These are phyloP conservation scores for Teratosphaeria gauchensis DNA, from an alignment of 2,329 filamentous ascomycete genomes.

Conservation along the genomic window DNA sequence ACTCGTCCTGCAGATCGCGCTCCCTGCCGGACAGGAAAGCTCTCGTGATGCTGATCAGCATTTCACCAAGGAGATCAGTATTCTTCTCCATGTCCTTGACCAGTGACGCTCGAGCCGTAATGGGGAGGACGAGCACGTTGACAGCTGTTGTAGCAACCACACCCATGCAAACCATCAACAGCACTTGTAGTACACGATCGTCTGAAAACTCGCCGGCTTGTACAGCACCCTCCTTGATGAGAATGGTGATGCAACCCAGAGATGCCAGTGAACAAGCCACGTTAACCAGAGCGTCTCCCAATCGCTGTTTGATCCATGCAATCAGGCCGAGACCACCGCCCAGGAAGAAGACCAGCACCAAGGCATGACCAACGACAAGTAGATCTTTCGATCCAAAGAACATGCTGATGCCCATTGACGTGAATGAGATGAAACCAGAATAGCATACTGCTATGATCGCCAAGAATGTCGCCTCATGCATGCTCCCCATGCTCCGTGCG, in stretches of 20 bases:
- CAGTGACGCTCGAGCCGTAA: slow-evolving; percentile 53
- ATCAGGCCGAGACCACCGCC: slow-evolving; percentile 76
- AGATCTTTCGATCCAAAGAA: slow-evolving; percentile 62
- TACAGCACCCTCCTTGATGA: slow-evolving; percentile 85
- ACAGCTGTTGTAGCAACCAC: slow-evolving; percentile 61
- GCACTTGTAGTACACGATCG: slow-evolving; percentile 68
- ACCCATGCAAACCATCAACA: slow-evolving; percentile 77
- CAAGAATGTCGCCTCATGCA: slow-evolving; percentile 75
- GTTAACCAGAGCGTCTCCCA: slow-evolving; percentile 32
- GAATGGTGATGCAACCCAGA: slow-evolving; percentile 76
- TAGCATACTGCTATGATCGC: slow-evolving; percentile 72
- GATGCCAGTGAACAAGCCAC: slow-evolving; percentile 71
- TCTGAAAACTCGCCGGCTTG: slow-evolving; percentile 73
- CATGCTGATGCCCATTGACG: slow-evolving; percentile 82
- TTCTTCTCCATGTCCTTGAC: slow-evolving; percentile 64
- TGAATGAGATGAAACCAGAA: slow-evolving; percentile 62
- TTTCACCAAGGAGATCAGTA: slow-evolving; percentile 67
- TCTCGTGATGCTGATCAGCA: slow-evolving; percentile 70
- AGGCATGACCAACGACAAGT: slow-evolving; percentile 61
- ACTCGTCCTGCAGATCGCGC: slow-evolving; percentile 58
- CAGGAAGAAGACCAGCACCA: slow-evolving; percentile 75
- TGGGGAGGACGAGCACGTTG: slow-evolving; percentile 68
- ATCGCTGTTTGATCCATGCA: slow-evolving; percentile 35
- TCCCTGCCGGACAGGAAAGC: slow-evolving; percentile 79
- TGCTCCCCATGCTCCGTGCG: slow-evolving; percentile 73